Conservation (phyloP, 805 yeast species). For the Lipomyces yamanashiensis region DNA sequence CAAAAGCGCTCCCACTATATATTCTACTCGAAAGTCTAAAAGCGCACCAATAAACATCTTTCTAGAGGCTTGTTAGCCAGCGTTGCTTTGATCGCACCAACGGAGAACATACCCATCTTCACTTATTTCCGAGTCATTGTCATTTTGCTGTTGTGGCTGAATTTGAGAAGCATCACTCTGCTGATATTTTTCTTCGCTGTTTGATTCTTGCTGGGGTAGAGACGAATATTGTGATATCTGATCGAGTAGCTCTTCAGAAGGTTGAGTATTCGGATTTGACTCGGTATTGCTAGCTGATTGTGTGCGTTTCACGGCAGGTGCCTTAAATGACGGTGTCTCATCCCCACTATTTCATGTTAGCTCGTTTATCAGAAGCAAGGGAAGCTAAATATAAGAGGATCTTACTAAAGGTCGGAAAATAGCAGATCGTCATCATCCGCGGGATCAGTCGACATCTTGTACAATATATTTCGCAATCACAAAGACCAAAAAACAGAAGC, state of each 20-base stretch:
- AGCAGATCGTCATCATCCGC: slow-evolving; percentile 81
- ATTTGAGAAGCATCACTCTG: not conserved
- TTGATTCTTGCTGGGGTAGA: not conserved
- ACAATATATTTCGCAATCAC: not conserved
- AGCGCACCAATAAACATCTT: slow-evolving; percentile 39
- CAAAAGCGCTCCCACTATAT: slow-evolving; percentile 37
- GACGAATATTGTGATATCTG: not conserved
- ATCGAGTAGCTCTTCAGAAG: not conserved
- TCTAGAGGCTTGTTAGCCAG: slow-evolving; percentile 16
- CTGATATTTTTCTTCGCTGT: not conserved
- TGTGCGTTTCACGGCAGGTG: not conserved
- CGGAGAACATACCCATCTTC: slow-evolving; percentile 36
- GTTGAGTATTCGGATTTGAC: not conserved
- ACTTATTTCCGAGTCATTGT: slow-evolving; percentile 14
- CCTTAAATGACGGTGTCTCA: not conserved
- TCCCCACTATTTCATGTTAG: not conserved
- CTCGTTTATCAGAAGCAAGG: not conserved
- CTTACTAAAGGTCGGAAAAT: slow-evolving; percentile 83
- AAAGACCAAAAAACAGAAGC: not conserved
- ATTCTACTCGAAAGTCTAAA: not conserved
- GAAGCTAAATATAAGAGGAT: slow-evolving; percentile 24
- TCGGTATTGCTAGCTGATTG: not conserved
- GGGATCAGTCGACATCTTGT: slow-evolving; percentile 6
- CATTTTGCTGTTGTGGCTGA: slow-evolving; percentile 2
- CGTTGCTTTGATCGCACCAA: slow-evolving; percentile 46